Evolutionary conservation across 768 basidiomycete genomes (phyloP), one percentile per base, ranked within the genome.

Genomic region (Nidularia pulvinata): DNA sequence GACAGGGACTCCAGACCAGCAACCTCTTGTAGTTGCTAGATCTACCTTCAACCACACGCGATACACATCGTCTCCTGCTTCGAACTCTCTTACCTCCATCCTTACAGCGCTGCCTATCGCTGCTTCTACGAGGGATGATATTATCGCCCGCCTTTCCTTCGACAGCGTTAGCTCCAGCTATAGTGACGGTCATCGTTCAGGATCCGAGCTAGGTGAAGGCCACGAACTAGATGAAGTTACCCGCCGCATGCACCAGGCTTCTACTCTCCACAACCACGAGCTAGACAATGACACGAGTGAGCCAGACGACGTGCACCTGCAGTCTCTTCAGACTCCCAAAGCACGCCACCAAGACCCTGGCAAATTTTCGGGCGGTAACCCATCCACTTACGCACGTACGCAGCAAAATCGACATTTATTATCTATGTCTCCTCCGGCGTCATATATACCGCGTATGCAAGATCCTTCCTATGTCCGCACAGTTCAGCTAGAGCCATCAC

Each of bases 71-170:
- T 63, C 64, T 22, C 67, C 69, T 7, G 60, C 58, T 11, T 66
- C 66, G 22, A 66, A 68, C 22, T 76, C 79, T 33, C 65, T 79
- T 39, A 68, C 70, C 14, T 74, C 78, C 11, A 70, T 80, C 49
- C 70, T 79, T 39, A 75, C 71, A 1, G 75, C 78, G 10, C 69
- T 81, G 22, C 79, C 80, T 19, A 80, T 81, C 34, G 72, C 75
- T 51, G 74, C 77, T 16, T 81, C 80, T n/a, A 81, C 77, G 2
- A 71, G 81, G 34, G 81, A 84, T 56, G 78, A 76, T 37, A 79
- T 84, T 48, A 77, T 81, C 19, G 74, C 80, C 6, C 73, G 83
- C 11, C 66, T 84, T 39, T 84, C 83, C 6, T 76, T 83, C 36
- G 83, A 84, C 51, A 78, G 79, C 59, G 63, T 68, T 54, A 76